These are phyloP conservation scores for Globisporangium middletonii DNA, from an alignment of 352 stramenopile species.

Conservation along the genomic window DNA sequence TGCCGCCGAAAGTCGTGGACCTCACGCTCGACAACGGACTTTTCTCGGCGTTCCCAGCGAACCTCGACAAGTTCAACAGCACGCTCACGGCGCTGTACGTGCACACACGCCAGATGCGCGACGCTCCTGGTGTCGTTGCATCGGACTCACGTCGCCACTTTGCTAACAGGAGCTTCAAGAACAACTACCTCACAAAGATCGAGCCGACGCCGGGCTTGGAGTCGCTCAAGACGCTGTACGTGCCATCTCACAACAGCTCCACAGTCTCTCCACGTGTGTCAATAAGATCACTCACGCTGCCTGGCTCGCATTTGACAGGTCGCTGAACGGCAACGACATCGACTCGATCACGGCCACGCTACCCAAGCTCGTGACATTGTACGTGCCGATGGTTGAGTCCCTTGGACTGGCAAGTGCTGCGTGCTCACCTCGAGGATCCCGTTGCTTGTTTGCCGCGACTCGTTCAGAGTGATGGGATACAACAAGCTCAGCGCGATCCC, in stretches of 20 bases:
- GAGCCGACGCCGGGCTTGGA: slow-evolving; percentile 41
- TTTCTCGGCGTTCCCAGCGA: slow-evolving; percentile 37
- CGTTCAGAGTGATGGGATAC: background rate
- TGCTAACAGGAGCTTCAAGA: slow-evolving; percentile 11
- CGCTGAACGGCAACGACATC: background rate
- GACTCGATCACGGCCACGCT: background rate
- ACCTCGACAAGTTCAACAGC: slow-evolving; percentile 34
- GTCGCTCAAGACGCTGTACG: slow-evolving; percentile 44
- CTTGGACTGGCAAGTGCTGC: too few species aligned
- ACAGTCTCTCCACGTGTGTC: background rate
- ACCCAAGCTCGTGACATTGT: background rate
- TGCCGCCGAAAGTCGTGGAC: background rate
- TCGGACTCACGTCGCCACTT: too few species aligned
- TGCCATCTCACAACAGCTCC: background rate
- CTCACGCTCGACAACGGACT: too few species aligned
- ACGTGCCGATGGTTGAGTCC: too few species aligned
- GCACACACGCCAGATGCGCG: too few species aligned
- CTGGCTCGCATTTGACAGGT: background rate
- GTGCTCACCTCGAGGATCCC: too few species aligned
- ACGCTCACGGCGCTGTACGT: too few species aligned
- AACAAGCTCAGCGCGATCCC: slow-evolving; percentile 4
- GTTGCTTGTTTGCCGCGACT: background rate
- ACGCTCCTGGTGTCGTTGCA: too few species aligned
- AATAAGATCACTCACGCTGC: background rate
- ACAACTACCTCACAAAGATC: slow-evolving; percentile 51